Evolutionary conservation across 2,329 filamentous ascomycete genomes (phyloP).

Genomic region (Fusarium protoensiforme): DNA sequence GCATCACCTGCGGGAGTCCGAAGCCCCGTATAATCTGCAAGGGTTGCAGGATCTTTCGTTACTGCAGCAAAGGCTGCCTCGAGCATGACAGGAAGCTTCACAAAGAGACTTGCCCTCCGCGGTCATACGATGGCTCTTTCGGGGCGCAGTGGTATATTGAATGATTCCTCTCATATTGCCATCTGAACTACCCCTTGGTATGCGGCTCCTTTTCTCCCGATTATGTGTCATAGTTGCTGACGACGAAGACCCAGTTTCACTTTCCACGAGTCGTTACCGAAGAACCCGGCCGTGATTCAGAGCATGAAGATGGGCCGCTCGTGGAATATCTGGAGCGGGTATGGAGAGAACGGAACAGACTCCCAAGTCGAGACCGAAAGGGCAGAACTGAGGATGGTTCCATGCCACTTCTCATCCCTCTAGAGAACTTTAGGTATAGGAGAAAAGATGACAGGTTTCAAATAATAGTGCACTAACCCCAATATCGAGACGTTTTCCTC

Average conservation of each 20-base stretch:
- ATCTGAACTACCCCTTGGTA: neutral
- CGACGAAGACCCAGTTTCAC: neutral
- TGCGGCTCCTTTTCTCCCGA: neutral
- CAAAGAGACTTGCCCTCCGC: neutral
- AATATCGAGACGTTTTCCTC: neutral
- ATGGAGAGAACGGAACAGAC: neutral
- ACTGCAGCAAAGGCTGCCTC: neutral
- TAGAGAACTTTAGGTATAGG: neutral
- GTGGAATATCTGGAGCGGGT: neutral
- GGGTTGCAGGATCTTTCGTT: neutral
- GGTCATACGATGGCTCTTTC: neutral
- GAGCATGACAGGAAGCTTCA: neutral
- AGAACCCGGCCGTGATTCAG: neutral
- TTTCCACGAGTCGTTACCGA: accelerated
- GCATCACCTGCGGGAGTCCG: neutral
- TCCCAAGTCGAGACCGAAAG: neutral
- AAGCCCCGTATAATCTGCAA: neutral
- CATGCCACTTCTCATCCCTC: neutral
- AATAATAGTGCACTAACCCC: neutral
- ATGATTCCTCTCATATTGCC: neutral
- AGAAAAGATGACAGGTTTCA: neutral
- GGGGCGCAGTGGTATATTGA: neutral
- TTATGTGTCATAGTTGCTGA: neutral
- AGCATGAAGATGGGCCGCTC: neutral
- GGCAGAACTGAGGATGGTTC: neutral